Base-by-base conservation (phyloP, 139 green algal species). In the Chlamydomonas eustigma region DNA sequence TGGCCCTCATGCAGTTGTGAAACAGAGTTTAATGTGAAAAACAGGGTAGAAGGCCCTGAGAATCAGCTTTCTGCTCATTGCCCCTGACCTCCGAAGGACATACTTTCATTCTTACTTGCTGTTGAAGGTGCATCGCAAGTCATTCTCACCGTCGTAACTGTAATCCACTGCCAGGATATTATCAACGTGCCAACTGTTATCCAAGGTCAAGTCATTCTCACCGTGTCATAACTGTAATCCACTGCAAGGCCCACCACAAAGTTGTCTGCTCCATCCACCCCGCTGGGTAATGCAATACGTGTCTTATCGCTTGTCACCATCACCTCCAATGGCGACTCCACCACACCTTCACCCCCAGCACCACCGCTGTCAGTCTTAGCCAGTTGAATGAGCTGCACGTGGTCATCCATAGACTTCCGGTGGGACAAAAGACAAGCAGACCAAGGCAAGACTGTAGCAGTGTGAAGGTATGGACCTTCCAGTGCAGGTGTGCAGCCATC, bases 231-330 rank as follows among this genome's bases (percentile, higher is more conserved):
- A 33, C 35, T 75, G 31, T 64, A 39, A 32, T 75, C 75, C 31
- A 80, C 33, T 24, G 25, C 24, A 24, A 70, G 58, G 25, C 58
- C 58, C 25, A 87, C 66, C 69, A 92, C 88, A 51, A 76, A 90
- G 77, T 92, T 92, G 58, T 85, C 78, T 24, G 34, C 70, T 4
- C 88, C 83, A 2, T 77, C 80, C n/a, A 75, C 71, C 1, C 74
- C 87, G 36, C 78, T 85, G 37, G 88, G 88, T 51, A 92, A 82
- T 18, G 80, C 76, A 34, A 92, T 86, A 3, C 80, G 78, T 22
- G 84, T 63, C 3, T 36, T 38, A 37, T 90, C 88, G 31, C 88
- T 82, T 4, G 76, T 84, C 3, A 92, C 39, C 8, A 81, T 71
- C 4, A 44, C 74, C 33, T 51, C 24, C 18, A 25, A 6, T 50